Percentiles rank a stretch among this genome's conserved stretches.
phyloP scores from a whole-genome alignment of 495 filamentous ascomycete genomes.

The Umbilicaria muhlenbergii region DNA sequence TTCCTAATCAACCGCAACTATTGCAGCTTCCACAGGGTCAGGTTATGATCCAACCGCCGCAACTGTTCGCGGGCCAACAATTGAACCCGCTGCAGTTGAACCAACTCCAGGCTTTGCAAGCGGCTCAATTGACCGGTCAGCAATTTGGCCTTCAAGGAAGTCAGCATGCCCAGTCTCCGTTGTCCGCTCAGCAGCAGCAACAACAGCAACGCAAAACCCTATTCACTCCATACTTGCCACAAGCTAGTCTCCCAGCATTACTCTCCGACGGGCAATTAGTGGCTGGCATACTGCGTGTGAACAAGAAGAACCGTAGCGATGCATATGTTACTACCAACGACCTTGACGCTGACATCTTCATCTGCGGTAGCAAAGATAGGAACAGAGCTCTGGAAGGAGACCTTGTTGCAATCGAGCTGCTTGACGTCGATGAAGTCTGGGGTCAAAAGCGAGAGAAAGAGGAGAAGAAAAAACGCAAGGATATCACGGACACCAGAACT shows the following conservation, averaged over 20 bases:
- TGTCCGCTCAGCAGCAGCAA: conserved; percentile 48
- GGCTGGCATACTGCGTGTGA: conserved; percentile 89
- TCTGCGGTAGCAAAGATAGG: conserved; percentile 95
- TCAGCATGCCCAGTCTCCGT: conserved; percentile 56
- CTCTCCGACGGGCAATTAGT: conserved; percentile 88
- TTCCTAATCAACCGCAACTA: conserved; percentile 78
- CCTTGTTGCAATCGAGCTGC: conserved; percentile 84
- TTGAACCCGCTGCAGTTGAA: conserved; percentile 78
- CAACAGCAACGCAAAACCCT: conserved; percentile 95
- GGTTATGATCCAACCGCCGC: conserved; percentile 54
- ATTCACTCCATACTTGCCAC: conserved; percentile 94
- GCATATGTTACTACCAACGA: conserved; percentile 92
- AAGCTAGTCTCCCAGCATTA: conserved; percentile 83
- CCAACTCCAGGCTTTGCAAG: conserved; percentile 84
- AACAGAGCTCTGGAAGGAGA: conserved; percentile 95
- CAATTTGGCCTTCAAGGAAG: conserved; percentile 53
- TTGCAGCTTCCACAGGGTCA: conserved; percentile 73
- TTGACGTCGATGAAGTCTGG: conserved; percentile 98
- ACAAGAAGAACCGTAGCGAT: conserved; percentile 98
- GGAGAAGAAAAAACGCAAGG: conserved; percentile 99
- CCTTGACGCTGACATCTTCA: conserved; percentile 96
- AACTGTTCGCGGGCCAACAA: conserved; percentile 70
- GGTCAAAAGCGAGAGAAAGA: conserved; percentile 97
- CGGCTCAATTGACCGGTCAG: conserved; percentile 69
- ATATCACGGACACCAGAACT: conserved; percentile 80